These are phyloP conservation scores for Maudiozyma serrabonitensis DNA, from an alignment of 805 yeast species.

Conservation along the genomic window DNA sequence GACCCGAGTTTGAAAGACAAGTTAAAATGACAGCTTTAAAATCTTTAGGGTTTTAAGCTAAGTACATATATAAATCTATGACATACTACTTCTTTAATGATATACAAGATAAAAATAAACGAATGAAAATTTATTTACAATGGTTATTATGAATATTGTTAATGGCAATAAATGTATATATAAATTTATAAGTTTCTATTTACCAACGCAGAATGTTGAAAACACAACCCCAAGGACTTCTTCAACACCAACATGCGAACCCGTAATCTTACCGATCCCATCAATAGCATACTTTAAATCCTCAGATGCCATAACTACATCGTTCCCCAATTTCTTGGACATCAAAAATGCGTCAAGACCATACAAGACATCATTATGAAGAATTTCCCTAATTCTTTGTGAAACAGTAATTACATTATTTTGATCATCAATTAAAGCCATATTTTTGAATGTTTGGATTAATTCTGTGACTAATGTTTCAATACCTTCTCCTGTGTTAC, in stretches of 20 bases:
- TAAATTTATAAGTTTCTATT: slow-evolving; percentile 31
- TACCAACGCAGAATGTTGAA: slow-evolving; percentile 89
- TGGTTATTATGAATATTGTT: too few relatives aligned
- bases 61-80: background rate
- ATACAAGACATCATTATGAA: slow-evolving; percentile 63
- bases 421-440: slow-evolving; percentile 39
- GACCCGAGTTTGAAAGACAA: slow-evolving; percentile 52
- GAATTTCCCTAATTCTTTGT: slow-evolving; percentile 61
- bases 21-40: slow-evolving; percentile 61
- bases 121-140: too few relatives aligned
- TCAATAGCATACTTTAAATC: slow-evolving; percentile 63
- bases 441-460: slow-evolving; percentile 35
- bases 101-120: too few relatives aligned
- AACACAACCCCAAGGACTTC: slow-evolving; percentile 88
- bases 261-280: slow-evolving; percentile 89
- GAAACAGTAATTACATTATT: slow-evolving; percentile 67
- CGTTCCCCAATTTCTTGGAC: slow-evolving; percentile 41
- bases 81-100: background rate
- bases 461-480: slow-evolving; percentile 35
- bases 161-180: background rate
- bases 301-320: slow-evolving; percentile 74
- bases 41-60: slow-evolving; percentile 52
- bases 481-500: slow-evolving; percentile 50
- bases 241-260: slow-evolving; percentile 79
- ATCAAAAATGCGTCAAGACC: slow-evolving; percentile 59